phyloP scores from a whole-genome alignment of 495 filamentous ascomycete species.

The Aspergillus bridgeri region DNA sequence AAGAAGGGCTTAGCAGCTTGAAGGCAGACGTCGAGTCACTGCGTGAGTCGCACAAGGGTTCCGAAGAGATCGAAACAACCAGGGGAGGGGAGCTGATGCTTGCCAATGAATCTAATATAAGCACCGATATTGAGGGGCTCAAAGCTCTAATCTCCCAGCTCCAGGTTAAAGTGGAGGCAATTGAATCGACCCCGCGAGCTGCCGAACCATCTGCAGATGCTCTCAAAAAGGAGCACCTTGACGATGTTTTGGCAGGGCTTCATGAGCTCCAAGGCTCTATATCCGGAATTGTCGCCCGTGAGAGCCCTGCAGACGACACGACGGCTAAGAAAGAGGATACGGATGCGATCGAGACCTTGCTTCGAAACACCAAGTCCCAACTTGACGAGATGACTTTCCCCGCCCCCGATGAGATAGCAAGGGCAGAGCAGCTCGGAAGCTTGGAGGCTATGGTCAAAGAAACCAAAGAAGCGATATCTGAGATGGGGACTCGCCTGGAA shows the following conservation, averaged over 20 bases:
- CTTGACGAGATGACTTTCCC: slow-evolving; percentile 74
- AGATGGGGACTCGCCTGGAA: slow-evolving; percentile 55
- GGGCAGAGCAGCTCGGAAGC: slow-evolving; percentile 70
- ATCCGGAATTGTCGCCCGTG: slow-evolving; percentile 38
- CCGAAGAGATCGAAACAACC: slow-evolving; percentile 37
- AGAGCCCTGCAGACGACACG: slow-evolving; percentile 34
- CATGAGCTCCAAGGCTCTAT: slow-evolving; percentile 59
- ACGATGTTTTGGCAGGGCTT: slow-evolving; percentile 54
- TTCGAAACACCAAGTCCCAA: slow-evolving; percentile 78
- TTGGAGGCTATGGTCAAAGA: slow-evolving; percentile 68
- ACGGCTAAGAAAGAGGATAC: slow-evolving; percentile 69
- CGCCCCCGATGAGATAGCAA: slow-evolving; percentile 54
- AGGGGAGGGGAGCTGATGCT: slow-evolving; percentile 56
- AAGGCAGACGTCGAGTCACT: slow-evolving; percentile 75
- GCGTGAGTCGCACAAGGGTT: slow-evolving; percentile 46
- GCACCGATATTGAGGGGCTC: slow-evolving; percentile 75
- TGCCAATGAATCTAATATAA: slow-evolving; percentile 46
- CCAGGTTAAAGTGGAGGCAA: slow-evolving; percentile 75
- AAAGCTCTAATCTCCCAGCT: slow-evolving; percentile 79
- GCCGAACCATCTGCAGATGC: slow-evolving; percentile 40
- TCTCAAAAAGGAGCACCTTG: slow-evolving; percentile 58
- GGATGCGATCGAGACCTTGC: slow-evolving; percentile 81
- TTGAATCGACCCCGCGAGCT: slow-evolving; percentile 58
- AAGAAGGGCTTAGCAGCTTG: slow-evolving; percentile 68
- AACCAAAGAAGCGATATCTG: slow-evolving; percentile 64